These are phyloP conservation scores for Xylaria venustula DNA, from an alignment of 495 filamentous ascomycete species.

Conservation along the genomic window DNA sequence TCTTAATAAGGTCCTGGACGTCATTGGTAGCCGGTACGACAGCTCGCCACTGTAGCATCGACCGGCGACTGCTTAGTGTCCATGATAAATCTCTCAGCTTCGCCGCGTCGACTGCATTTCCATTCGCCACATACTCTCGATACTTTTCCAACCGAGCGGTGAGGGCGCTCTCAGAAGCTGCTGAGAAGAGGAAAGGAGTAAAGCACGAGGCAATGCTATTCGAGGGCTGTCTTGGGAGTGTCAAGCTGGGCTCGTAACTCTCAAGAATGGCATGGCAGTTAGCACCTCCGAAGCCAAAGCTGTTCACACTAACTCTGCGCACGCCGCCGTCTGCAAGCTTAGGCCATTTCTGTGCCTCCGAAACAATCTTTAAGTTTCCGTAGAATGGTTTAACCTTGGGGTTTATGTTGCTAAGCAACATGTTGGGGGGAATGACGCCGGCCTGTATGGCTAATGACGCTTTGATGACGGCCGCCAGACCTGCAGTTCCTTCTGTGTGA, in stretches of 20 bases:
- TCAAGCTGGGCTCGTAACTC: constrained; percentile 6
- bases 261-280: constrained; percentile 28
- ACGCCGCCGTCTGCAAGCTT: background rate
- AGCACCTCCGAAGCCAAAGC: constrained; percentile 28
- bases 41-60: background rate
- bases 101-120: background rate
- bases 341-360: background rate
- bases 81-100: background rate
- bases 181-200: constrained; percentile 7
- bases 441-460: constrained; percentile 43
- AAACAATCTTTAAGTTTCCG: background rate
- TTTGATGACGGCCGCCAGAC: constrained; percentile 48
- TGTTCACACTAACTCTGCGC: constrained; percentile 8
- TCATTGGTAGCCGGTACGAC: background rate
- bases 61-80: background rate
- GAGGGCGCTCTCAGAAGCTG: background rate
- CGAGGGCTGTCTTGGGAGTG: background rate
- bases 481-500: constrained; percentile 45
- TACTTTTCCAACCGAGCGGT: background rate
- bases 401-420: constrained; percentile 42
- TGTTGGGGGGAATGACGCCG: constrained; percentile 26
- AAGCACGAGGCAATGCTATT: background rate
- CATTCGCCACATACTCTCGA: background rate
- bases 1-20: background rate
- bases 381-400: constrained; percentile 17